These are phyloP conservation scores for Ustilago trichophora DNA, from an alignment of 1,284 basidiomycete genomes.

Conservation along the genomic window DNA sequence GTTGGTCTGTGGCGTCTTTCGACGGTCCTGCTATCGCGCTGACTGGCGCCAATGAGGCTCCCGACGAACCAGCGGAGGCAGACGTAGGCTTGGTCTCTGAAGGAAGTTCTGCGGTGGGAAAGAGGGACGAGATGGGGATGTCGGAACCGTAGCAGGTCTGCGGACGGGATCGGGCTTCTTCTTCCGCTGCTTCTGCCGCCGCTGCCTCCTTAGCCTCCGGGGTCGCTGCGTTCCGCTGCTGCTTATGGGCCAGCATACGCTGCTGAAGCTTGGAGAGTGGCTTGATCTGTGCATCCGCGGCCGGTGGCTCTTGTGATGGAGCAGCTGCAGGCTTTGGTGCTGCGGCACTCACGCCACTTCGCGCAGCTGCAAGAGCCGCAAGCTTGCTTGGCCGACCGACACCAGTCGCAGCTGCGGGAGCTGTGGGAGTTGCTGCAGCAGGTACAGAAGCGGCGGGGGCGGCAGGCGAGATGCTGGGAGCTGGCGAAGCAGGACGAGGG, in stretches of 20 bases:
- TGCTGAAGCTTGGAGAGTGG: constrained; percentile 71
- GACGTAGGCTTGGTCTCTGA: background rate
- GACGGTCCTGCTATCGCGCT: constrained; percentile 28
- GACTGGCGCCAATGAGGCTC: constrained; percentile 2
- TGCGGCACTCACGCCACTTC: constrained; percentile 13
- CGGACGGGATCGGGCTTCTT: constrained; percentile 27
- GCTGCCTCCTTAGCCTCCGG: constrained; percentile 34
- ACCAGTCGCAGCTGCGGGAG: constrained; percentile 5
- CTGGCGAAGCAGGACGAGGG: constrained; percentile 16
- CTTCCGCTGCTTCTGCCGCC: constrained; percentile 31
- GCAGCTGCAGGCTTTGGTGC: constrained; percentile 11
- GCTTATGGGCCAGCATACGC: constrained; percentile 66
- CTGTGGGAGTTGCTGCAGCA: background rate
- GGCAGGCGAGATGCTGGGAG: constrained; percentile 3
- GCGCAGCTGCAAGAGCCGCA: constrained; percentile 51
- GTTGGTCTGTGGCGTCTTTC: constrained; percentile 16
- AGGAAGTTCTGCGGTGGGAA: constrained; percentile 25
- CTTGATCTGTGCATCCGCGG: constrained; percentile 66
- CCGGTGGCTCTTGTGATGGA: constrained; percentile 64
- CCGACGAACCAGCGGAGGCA: background rate
- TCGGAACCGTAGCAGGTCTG: constrained; percentile 42
- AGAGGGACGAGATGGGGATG: constrained; percentile 44
- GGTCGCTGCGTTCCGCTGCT: constrained; percentile 27
- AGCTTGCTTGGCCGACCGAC: constrained; percentile 48
- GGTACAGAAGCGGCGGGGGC: background rate